Evolutionary conservation across 768 basidiomycete genomes (phyloP), one percentile per base, ranked within the genome.

Genomic region (Brasilioporus rufonigricans): DNA sequence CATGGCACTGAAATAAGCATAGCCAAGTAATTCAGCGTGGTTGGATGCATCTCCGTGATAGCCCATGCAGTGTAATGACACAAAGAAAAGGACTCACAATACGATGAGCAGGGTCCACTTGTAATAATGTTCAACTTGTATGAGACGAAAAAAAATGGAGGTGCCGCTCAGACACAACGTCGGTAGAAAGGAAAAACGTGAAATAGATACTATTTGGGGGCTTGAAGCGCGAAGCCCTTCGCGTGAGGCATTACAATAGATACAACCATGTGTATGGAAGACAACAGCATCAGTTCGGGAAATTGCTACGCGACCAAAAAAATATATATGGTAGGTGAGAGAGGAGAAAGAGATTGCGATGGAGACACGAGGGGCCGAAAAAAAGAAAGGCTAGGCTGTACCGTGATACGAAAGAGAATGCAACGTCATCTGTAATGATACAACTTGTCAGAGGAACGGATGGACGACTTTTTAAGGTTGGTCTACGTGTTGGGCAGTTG

Each of bases 221-320:
- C 77, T 76, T 75, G 64, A 64, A 59, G 35, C 52, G 77, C 77
- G 77, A 78, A 78, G 77, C 78, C 77, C 77, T 78, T 78, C 78
- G 77, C 76, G 53, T n/a, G 65, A 58, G 29, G 54, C 41, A 60
- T 56, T 51, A 61, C 52, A 65, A 67, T 60, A 53, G 63, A 66
- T 63, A 65, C 63, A 65, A 44, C 57, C 32, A 33, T 61, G 59
- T 58, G 50, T 68, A 56, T 48, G 44, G 31, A 44, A 44, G 46
- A 52, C 41, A 49, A 51, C 52, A 43, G 32, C 26, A 53, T 51
- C 50, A 44, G 32, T 50, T 48, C 33, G 50, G 46, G 38, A 57
- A 44, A 53, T 58, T 65, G 52, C 56, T 56, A 63, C 61, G 59
- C 63, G 58, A 57, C 62, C 56, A 63, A 64, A 68, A 66, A 68